These are phyloP conservation scores for Collybia sp. DNA, from an alignment of 768 basidiomycete genomes.

Conservation along the genomic window DNA sequence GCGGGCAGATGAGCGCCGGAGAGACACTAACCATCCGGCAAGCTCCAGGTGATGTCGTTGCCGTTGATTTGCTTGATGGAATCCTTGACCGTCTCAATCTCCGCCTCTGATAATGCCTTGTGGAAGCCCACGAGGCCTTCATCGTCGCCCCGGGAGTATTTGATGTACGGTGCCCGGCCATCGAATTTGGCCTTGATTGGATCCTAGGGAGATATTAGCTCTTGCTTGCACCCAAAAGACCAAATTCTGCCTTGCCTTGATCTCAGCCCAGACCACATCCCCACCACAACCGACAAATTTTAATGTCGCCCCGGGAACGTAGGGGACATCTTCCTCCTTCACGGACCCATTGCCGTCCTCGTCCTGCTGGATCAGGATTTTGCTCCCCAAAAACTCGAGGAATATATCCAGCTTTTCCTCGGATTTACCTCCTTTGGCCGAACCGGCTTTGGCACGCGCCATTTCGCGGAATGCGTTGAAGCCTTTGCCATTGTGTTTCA, in stretches of 20 bases:
- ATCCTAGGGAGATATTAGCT: slow-evolving; percentile 20
- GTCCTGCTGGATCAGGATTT: slow-evolving; percentile 58
- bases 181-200: slow-evolving; percentile 48
- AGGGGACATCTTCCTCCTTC: slow-evolving; percentile 54
- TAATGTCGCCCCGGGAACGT: slow-evolving; percentile 48
- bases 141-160: slow-evolving; percentile 40
- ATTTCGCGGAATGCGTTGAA: slow-evolving; percentile 83
- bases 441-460: slow-evolving; percentile 31
- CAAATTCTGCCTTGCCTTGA: slow-evolving; percentile 34
- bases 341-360: slow-evolving; percentile 61
- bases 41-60: slow-evolving; percentile 59
- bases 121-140: slow-evolving; percentile 56
- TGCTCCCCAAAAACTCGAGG: slow-evolving; percentile 72
- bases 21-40: slow-evolving; percentile 48
- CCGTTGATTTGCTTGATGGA: slow-evolving; percentile 60
- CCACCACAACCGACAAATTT: slow-evolving; percentile 54
- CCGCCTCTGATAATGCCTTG: slow-evolving; percentile 67
- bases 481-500: slow-evolving; percentile 40
- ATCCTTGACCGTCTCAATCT: slow-evolving; percentile 65
- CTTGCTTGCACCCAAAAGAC: not conserved
- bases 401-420: slow-evolving; percentile 52
- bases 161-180: slow-evolving; percentile 46
- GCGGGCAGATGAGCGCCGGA: slow-evolving; percentile 1
- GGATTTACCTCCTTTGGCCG: slow-evolving; percentile 23
- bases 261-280: slow-evolving; percentile 42